phyloP scores from a whole-genome alignment of 129 eudicot genomes.

The Pseudognaphalium luteoalbum region DNA sequence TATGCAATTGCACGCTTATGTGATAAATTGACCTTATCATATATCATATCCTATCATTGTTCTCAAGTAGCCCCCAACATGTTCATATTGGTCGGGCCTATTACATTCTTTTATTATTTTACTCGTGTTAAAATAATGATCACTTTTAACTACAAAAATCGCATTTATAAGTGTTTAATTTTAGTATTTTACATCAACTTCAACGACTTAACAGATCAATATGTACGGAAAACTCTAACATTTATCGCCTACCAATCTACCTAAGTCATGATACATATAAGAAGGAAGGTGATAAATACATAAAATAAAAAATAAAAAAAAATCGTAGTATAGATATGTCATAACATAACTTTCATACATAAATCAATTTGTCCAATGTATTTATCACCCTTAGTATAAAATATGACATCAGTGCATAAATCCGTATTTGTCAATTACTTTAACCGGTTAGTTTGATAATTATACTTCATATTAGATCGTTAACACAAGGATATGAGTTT shows the following conservation, averaged over 20 bases:
- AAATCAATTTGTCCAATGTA: neutral
- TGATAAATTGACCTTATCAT: constrained; percentile 36
- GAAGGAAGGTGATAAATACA: neutral
- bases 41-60: constrained; percentile 27
- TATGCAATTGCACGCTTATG: constrained; percentile 39
- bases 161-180: neutral
- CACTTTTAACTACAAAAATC: neutral
- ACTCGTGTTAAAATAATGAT: neutral
- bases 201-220: neutral
- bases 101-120: neutral
- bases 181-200: neutral
- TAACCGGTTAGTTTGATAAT: neutral
- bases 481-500: neutral
- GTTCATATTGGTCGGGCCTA: constrained; percentile 34
- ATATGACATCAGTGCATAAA: neutral
- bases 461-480: neutral
- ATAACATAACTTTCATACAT: too few relatives aligned
- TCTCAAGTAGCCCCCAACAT: constrained; percentile 37
- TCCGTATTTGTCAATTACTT: neutral
- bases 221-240: neutral
- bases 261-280: neutral
- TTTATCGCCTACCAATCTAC: neutral
- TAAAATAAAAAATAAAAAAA: too few relatives aligned
- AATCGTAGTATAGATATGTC: neutral
- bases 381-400: too few relatives aligned